Conservation (phyloP, 331 rosid species). For the Telfairia occidentalis region DNA sequence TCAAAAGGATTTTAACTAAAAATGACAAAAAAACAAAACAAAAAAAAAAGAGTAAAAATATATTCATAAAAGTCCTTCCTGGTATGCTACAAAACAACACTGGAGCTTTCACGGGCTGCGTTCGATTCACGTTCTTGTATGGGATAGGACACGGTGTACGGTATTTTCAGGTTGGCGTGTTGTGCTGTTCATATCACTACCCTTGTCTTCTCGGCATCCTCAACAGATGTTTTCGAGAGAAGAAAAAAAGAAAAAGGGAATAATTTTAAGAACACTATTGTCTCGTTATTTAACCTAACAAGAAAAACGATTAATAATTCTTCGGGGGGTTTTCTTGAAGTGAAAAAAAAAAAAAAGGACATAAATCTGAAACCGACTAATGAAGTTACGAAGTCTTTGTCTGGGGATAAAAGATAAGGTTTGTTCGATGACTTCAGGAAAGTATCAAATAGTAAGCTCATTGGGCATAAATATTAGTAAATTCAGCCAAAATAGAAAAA, state of each 20-base stretch:
- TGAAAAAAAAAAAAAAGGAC: background rate
- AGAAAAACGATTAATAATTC: background rate
- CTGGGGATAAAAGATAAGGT: background rate
- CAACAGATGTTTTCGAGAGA: background rate
- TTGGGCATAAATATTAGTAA: background rate
- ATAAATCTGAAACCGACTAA: background rate
- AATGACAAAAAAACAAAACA: background rate
- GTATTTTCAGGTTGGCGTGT: background rate
- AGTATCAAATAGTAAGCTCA: background rate
- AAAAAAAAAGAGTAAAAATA: background rate
- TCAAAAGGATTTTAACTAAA: background rate
- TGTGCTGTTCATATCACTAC: background rate
- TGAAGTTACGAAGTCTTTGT: background rate
- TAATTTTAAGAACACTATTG: background rate
- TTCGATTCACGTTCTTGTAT: constrained; percentile 5
- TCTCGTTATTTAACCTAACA: background rate
- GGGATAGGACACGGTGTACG: constrained; percentile 11
- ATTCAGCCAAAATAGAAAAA: background rate
- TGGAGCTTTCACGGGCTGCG: constrained; percentile 9
- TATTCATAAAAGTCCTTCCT: background rate
- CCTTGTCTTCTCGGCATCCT: constrained; percentile 3
- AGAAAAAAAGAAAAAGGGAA: background rate
- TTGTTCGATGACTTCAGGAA: background rate
- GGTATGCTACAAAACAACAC: background rate
- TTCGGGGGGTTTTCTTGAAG: background rate